These are phyloP conservation scores for Acacia crassicarpa DNA, from an alignment of 306 rosid genomes.

Conservation along the genomic window DNA sequence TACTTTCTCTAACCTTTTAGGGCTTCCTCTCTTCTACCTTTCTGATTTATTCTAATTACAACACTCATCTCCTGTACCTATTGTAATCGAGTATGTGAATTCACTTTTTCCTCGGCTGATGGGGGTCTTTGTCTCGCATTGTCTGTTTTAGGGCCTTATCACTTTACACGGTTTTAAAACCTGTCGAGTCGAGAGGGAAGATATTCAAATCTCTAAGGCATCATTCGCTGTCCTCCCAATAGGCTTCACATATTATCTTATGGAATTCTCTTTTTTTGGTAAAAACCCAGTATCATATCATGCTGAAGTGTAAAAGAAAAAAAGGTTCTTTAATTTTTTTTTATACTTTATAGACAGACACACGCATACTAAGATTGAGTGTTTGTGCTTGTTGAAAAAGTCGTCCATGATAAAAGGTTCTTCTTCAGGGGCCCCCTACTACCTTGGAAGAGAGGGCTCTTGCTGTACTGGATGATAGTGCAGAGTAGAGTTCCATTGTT, in stretches of 20 bases:
- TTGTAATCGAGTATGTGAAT: no score
- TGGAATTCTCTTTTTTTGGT: no score
- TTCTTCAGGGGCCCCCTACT: not conserved
- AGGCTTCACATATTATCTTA: no score
- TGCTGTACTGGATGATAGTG: not conserved
- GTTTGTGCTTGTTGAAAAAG: not conserved
- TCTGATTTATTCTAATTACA: not conserved
- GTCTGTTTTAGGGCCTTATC: no score
- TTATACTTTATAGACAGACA: not conserved
- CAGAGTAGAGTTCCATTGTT: slow-evolving; percentile 9
- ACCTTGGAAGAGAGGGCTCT: not conserved
- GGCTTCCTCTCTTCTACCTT: not conserved
- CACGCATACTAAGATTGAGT: not conserved
- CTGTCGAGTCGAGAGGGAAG: no score
- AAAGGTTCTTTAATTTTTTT: not conserved
- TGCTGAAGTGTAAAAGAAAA: not conserved
- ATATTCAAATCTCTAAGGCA: no score
- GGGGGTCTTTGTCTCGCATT: no score
- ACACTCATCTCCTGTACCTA: not conserved
- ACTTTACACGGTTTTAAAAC: no score
- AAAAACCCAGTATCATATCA: no score
- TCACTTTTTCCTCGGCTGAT: no score
- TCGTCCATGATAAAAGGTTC: not conserved
- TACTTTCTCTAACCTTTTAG: not conserved
- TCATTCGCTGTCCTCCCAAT: no score